Percentiles rank a stretch among this genome's conserved stretches.
These are phyloP conservation scores for Entelexis paramagnoliae DNA, from an alignment of 1,139 yeast species.

Conservation along the genomic window DNA sequence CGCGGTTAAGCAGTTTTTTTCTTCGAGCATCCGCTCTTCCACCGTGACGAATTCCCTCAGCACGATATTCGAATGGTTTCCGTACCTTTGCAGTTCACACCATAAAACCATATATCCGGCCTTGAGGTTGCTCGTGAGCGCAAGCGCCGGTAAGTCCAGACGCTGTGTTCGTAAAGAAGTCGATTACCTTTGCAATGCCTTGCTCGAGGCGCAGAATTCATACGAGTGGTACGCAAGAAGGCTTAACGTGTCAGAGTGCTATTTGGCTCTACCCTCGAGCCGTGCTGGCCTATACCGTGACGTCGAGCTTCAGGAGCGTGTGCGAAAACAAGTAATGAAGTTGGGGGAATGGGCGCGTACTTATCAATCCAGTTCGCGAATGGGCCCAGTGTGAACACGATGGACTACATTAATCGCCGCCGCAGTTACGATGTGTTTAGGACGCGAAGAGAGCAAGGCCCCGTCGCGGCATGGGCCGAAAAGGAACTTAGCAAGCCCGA, in stretches of 20 bases:
- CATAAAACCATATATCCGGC: not conserved
- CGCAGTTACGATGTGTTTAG: not conserved
- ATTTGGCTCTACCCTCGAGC: not conserved
- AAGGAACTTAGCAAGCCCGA: not conserved
- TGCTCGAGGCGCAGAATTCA: not conserved
- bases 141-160: not conserved
- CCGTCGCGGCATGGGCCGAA: conserved; percentile 5
- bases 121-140: not conserved
- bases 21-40: not conserved
- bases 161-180: not conserved
- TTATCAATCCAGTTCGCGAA: not conserved
- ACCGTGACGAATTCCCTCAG: not conserved
- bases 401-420: not conserved
- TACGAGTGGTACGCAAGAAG: conserved; percentile 9
- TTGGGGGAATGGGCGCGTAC: conserved; percentile 7
- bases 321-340: not conserved
- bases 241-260: conserved; percentile 8
- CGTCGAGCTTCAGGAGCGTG: conserved; percentile 4
- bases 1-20: not conserved
- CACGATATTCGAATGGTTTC: not conserved
- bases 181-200: not conserved
- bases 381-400: not conserved
- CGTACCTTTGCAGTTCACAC: not conserved
- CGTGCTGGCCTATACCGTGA: conserved; percentile 7
- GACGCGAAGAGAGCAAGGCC: not conserved